Conservation (phyloP, 202 grass and related monocot species). For the Cymbopogon flexuosus region DNA sequence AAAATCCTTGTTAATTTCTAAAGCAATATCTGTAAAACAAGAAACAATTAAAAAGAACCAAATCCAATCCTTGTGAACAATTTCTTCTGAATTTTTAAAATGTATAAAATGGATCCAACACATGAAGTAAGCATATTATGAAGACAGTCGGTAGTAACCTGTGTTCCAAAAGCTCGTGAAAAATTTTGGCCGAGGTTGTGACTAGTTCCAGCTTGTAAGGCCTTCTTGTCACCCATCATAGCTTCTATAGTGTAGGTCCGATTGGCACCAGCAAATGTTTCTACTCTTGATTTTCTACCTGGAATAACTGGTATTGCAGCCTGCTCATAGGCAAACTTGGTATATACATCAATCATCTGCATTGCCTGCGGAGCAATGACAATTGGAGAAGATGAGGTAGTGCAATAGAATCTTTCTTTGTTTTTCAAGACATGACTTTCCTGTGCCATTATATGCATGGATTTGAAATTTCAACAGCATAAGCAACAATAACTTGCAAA, state of each 20-base stretch:
- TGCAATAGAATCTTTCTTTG: conserved; percentile 10
- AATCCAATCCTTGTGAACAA: background rate
- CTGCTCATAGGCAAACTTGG: conserved; percentile 86
- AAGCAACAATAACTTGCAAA: background rate
- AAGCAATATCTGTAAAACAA: conserved; percentile 13
- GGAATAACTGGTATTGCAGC: conserved; percentile 94
- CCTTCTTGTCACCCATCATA: conserved; percentile 98
- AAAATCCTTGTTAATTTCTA: background rate
- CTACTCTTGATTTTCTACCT: conserved; percentile 79
- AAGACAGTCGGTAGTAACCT: conserved; percentile 45
- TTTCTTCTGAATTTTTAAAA: background rate
- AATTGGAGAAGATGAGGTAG: conserved; percentile 6
- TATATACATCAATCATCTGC: conserved; percentile 97
- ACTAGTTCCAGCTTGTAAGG: conserved; percentile 97
- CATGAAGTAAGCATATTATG: background rate
- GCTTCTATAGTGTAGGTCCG: conserved; percentile 96
- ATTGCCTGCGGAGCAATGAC: conserved; percentile 55
- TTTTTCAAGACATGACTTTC: background rate
- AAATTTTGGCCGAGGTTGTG: conserved; percentile 98
- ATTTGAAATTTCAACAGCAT: conserved; percentile 19
- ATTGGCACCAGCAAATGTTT: conserved; percentile 92
- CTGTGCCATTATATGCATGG: background rate
- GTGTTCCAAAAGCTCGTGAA: conserved; percentile 90
- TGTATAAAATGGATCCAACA: conserved; percentile 5
- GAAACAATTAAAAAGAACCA: background rate